Evolutionary conservation across 257 asterid species (phyloP), one percentile per base, ranked within the genome.

Genomic region (Lantana camara): DNA sequence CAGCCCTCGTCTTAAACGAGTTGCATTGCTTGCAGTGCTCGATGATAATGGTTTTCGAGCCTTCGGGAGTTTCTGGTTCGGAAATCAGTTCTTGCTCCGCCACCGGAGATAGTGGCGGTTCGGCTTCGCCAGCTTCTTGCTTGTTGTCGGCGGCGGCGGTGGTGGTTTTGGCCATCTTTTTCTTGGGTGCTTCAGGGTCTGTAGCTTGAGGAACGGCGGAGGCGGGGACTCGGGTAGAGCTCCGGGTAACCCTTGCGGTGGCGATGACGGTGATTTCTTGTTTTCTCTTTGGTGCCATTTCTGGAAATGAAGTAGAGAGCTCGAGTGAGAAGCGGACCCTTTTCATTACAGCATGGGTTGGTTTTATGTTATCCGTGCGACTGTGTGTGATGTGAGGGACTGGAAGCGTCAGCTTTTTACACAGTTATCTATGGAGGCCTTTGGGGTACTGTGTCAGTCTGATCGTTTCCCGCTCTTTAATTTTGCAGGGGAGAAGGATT

Each of bases 11-110:
- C 76, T 82, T 86, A 75, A 88, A 88, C 15, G 74, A 11, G 22
- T 1, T 81, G 73, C 96, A 86, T 73, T 88, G 90, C 24, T 77
- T 88, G 76, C 98, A 86, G 65, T 86, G 88, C 80, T 91, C 96
- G 32, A 88, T 74, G 4, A 82, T 57, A 34, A 88, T 67, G 0
- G 74, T 75, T 65, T 83, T 90, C 17, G 68, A 29, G 0, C 34
- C 46, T n/a, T 19, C 77, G 2, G 2, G 32, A 27, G 5, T 27
- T 5, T 27, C 32, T 7, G 24, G 59, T 56, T 44, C 64, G 0
- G 70, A 7, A 22, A 7, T 34, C 44, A 46, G 50, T 32, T 19
- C 35, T 41, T 46, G 57, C 58, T 60, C 45, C 11, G 48, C 23
- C 32, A 27, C 5, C 17, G 5, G 54, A 32, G 44, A 35, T 48